Percentiles rank a stretch among this genome's conserved stretches.
phyloP scores from a whole-genome alignment of 1,284 basidiomycete genomes.

The Fistulinella cinereoalba region DNA sequence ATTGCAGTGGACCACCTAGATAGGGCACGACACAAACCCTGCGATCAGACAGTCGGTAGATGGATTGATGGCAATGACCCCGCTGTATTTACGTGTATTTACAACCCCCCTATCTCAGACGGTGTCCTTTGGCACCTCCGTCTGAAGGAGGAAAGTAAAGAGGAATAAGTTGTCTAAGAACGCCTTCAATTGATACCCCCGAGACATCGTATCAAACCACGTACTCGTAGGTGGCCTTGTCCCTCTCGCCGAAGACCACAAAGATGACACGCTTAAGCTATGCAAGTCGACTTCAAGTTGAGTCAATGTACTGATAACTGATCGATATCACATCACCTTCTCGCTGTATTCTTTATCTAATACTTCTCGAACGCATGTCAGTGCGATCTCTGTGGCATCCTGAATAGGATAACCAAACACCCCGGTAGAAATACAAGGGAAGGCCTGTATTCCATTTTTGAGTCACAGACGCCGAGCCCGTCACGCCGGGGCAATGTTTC shows the following conservation, averaged over 20 bases:
- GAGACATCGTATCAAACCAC: constrained; percentile 23
- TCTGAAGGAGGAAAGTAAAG: constrained; percentile 48
- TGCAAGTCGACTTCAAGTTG: constrained; percentile 30
- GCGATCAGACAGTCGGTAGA: too few relatives aligned
- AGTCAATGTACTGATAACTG: background rate
- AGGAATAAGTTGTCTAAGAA: constrained; percentile 51
- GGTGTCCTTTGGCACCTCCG: too few relatives aligned
- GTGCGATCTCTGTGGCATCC: constrained; percentile 69
- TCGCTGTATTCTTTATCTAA: constrained; percentile 53
- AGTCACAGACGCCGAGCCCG: background rate
- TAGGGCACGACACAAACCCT: too few relatives aligned
- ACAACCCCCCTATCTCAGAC: too few relatives aligned
- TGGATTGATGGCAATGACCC: too few relatives aligned
- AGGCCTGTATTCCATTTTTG: constrained; percentile 49
- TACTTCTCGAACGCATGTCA: constrained; percentile 56
- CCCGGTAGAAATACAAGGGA: constrained; percentile 79
- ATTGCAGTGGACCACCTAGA: too few relatives aligned
- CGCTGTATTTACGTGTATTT: too few relatives aligned
- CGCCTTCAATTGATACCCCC: background rate
- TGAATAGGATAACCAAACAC: constrained; percentile 76
- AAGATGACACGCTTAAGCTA: constrained; percentile 75
- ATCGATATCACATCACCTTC: constrained; percentile 39
- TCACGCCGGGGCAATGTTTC: background rate
- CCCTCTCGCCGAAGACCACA: constrained; percentile 64
- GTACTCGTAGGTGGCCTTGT: constrained; percentile 64